phyloP scores from a whole-genome alignment of 495 filamentous ascomycete genomes.

The Aspergillus affinis region DNA sequence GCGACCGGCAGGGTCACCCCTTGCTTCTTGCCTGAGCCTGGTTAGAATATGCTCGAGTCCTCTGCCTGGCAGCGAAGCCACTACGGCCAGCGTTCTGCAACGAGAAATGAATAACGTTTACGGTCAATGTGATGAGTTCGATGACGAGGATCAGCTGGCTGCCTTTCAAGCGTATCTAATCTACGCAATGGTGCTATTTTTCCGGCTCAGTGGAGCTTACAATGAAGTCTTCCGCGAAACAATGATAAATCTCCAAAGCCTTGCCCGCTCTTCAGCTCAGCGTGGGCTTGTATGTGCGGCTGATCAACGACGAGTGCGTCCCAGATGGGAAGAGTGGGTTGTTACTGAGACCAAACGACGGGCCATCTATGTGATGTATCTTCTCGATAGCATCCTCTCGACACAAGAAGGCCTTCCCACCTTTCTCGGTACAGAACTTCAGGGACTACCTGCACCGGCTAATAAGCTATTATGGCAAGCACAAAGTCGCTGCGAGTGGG shows the following conservation, averaged over 20 bases:
- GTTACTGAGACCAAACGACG: conserved; percentile 45
- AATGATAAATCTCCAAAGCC: conserved; percentile 47
- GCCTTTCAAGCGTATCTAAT: conserved; percentile 52
- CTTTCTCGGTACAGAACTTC: conserved; percentile 44
- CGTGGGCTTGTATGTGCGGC: conserved; percentile 42
- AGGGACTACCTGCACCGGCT: conserved; percentile 37
- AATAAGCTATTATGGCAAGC: conserved; percentile 39
- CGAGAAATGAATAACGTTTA: conserved; percentile 41
- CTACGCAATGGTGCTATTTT: conserved; percentile 46
- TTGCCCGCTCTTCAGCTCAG: conserved; percentile 37
- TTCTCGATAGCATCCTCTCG: conserved; percentile 46
- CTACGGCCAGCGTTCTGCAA: conserved; percentile 31
- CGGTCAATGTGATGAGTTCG: conserved; percentile 29
- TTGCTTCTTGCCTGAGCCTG: conserved; percentile 46
- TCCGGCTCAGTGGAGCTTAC: conserved; percentile 26
- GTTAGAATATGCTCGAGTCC: conserved; percentile 41
- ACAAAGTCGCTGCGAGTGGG: conserved; percentile 35
- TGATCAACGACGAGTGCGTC: conserved; percentile 36
- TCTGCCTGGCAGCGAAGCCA: conserved; percentile 38
- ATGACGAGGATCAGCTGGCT: conserved; percentile 36
- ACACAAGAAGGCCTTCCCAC: conserved; percentile 42
- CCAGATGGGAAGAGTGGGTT: conserved; percentile 52
- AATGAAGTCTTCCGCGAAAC: conserved; percentile 32
- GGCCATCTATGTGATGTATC: conserved; percentile 49
- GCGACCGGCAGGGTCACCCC: conserved; percentile 20